Conservation (phyloP, 192 early-diverging fungal genomes). For the Entophlyctis luteolus region DNA sequence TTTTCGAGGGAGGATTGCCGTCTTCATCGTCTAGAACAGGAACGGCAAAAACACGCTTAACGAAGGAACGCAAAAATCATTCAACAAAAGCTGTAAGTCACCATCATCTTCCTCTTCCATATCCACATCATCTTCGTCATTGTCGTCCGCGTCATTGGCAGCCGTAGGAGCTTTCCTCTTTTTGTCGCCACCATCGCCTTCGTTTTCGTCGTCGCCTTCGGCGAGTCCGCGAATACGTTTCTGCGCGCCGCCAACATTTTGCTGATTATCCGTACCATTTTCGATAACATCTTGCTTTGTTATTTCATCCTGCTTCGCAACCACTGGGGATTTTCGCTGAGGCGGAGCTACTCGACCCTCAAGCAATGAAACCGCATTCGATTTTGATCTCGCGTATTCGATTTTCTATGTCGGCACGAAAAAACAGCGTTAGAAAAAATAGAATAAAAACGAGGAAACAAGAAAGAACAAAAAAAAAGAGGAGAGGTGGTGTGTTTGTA, state of each 20-base stretch:
- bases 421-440: background rate
- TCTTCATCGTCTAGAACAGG: background rate
- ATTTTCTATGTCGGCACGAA: constrained; percentile 50
- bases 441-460: background rate
- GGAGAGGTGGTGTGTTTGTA: background rate
- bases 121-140: constrained; percentile 22
- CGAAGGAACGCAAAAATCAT: background rate
- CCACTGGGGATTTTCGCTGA: background rate
- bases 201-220: too few relatives aligned
- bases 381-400: constrained; percentile 71
- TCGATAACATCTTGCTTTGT: constrained; percentile 25
- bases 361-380: constrained; percentile 64
- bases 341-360: constrained; percentile 47
- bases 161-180: constrained; percentile 7
- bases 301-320: background rate
- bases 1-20: constrained; percentile 32
- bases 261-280: constrained; percentile 10
- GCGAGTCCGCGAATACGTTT: background rate
- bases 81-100: background rate
- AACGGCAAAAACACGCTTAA: too few relatives aligned
- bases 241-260: background rate
- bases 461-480: background rate
- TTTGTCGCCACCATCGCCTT: constrained; percentile 1
- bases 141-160: background rate
- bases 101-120: constrained; percentile 30